These are phyloP conservation scores for Leccinellum albellum DNA, from an alignment of 768 basidiomycete genomes.

Conservation along the genomic window DNA sequence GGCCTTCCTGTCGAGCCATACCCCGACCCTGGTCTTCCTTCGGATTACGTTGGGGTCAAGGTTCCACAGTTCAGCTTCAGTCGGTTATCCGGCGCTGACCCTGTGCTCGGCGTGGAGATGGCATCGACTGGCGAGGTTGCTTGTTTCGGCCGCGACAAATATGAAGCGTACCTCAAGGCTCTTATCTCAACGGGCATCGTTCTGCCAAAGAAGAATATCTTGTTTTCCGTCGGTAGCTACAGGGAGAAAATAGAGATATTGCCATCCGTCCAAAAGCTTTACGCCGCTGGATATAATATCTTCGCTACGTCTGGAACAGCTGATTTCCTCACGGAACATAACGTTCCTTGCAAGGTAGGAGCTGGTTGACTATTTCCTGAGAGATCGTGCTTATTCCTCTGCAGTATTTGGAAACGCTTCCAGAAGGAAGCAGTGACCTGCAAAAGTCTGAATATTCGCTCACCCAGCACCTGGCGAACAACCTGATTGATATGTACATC, in stretches of 20 bases:
- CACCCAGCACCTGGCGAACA: conserved; percentile 93
- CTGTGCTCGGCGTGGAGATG: conserved; percentile 98
- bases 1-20: conserved; percentile 86
- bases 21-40: conserved; percentile 81
- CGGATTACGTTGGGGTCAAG: conserved; percentile 97
- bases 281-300: conserved; percentile 88
- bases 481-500: conserved; percentile 99
- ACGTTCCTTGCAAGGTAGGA: conserved; percentile 88
- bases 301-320: conserved; percentile 97
- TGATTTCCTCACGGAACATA: conserved; percentile 96
- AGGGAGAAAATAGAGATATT: conserved; percentile 96
- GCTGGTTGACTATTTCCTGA: neutral
- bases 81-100: conserved; percentile 93
- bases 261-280: conserved; percentile 93
- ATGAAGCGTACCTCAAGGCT: conserved; percentile 97
- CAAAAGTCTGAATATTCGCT: conserved; percentile 98
- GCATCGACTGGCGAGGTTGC: conserved; percentile 99
- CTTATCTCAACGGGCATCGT: conserved; percentile 94
- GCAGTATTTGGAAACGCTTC: conserved; percentile 87
- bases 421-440: conserved; percentile 64
- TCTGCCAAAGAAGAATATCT: conserved; percentile 93
- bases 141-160: conserved; percentile 96
- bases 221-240: conserved; percentile 95
- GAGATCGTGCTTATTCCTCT: conserved; percentile 5
- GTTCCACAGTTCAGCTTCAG: conserved; percentile 99